Conservation (phyloP, 2,329 filamentous ascomycete species). For the Talaromyces sp. region DNA sequence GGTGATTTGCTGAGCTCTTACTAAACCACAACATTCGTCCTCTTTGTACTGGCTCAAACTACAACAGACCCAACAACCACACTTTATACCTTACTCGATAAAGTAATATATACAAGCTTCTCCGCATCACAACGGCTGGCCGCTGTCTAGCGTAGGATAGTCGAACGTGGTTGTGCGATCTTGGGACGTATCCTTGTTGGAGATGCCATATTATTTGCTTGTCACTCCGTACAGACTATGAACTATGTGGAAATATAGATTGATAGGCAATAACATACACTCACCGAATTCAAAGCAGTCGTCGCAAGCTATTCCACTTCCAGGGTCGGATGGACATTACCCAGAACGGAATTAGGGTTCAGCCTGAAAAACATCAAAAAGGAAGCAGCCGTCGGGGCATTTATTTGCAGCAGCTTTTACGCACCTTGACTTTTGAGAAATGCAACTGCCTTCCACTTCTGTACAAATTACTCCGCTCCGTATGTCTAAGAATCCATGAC, state of each 20-base stretch:
- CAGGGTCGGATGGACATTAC: neutral
- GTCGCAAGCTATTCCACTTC: neutral
- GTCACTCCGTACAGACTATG: no score
- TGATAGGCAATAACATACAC: neutral
- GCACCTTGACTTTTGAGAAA: neutral
- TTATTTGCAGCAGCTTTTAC: neutral
- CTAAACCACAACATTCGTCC: neutral
- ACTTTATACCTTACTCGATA: constrained; percentile 1
- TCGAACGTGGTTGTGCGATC: neutral
- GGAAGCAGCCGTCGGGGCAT: neutral
- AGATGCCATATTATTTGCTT: neutral
- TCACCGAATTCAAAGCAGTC: neutral
- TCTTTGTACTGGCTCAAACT: neutral
- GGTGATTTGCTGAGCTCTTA: no score
- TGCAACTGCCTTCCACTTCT: neutral
- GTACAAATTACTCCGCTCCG: neutral
- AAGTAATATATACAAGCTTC: constrained; percentile 5
- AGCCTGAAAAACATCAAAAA: neutral
- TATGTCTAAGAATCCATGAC: neutral
- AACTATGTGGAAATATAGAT: neutral
- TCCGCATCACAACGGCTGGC: neutral
- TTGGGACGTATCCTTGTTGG: neutral
- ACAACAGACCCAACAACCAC: neutral
- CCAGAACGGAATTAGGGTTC: neutral
- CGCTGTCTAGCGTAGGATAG: neutral